phyloP scores from a whole-genome alignment of 352 stramenopile genomes.

The Globisporangium mamillatum region DNA sequence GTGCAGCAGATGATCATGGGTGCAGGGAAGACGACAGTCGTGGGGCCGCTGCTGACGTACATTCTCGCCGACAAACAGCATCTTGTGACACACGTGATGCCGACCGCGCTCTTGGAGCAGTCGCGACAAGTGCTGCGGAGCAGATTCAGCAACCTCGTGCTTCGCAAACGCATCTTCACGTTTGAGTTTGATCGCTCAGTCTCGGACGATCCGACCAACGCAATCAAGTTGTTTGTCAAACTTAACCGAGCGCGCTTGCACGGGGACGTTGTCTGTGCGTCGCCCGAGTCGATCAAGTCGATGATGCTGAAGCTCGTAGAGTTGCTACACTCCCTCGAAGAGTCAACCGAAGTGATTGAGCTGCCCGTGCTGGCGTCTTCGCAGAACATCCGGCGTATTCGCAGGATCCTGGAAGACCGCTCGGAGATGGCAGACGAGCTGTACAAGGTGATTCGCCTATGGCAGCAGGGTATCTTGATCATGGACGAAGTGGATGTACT shows the following conservation, averaged over 20 bases:
- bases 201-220: conserved; percentile 61
- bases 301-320: conserved; percentile 99
- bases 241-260: conserved; percentile 89
- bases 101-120: conserved; percentile 98
- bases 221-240: conserved; percentile 72
- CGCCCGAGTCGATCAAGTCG: conserved; percentile 98
- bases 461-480: conserved; percentile 92
- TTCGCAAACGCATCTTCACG: conserved; percentile 98
- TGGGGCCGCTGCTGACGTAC: conserved; percentile 97
- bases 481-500: conserved; percentile 94
- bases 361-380: conserved; percentile 54
- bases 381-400: conserved; percentile 71
- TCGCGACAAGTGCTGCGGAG: conserved; percentile 96
- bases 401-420: conserved; percentile 64
- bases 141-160: conserved; percentile 95
- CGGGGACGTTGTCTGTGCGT: conserved; percentile 97
- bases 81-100: conserved; percentile 97
- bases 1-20: conserved; percentile 99
- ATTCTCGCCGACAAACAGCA: conserved; percentile 96
- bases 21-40: conserved; percentile 99
- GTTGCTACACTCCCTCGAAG: conserved; percentile 88
- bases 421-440: conserved; percentile 91
- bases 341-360: conserved; percentile 72
- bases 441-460: conserved; percentile 83
- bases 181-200: conserved; percentile 98